A percentile compares a stretch with the other conserved stretches of the same genome.
Evolutionary conservation across 2,329 filamentous ascomycete species (phyloP).

Genomic region (Exophiala spinifera): DNA sequence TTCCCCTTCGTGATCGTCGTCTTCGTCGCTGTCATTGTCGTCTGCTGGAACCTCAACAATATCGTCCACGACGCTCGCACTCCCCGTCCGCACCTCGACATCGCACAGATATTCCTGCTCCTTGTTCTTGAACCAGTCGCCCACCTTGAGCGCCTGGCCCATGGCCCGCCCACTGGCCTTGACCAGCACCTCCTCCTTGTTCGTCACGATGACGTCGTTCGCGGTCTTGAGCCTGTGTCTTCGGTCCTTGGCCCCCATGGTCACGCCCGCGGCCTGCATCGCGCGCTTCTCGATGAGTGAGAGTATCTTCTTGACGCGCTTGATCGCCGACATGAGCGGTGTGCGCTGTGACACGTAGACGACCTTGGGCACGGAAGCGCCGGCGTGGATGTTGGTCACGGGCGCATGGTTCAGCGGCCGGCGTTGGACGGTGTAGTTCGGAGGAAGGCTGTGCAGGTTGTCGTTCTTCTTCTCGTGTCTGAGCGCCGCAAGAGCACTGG

Average conservation of each 20-base stretch:
- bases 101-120: constrained; percentile 48
- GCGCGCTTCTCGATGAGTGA: constrained; percentile 51
- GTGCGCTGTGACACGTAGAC: constrained; percentile 56
- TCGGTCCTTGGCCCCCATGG: constrained; percentile 20
- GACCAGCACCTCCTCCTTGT: constrained; percentile 51
- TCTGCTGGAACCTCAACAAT: constrained; percentile 44
- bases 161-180: constrained; percentile 62
- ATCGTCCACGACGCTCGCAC: constrained; percentile 59
- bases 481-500: constrained; percentile 20
- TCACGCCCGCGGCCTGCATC: constrained; percentile 20
- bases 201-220: constrained; percentile 34
- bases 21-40: constrained; percentile 28
- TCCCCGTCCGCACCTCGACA: constrained; percentile 55
- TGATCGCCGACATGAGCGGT: constrained; percentile 58
- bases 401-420: constrained; percentile 58
- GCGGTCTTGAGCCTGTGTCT: constrained; percentile 34
- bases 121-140: constrained; percentile 51
- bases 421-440: constrained; percentile 49
- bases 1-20: constrained; percentile 15
- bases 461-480: constrained; percentile 27
- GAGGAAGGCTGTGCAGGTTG: constrained; percentile 18
- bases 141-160: constrained; percentile 54
- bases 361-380: constrained; percentile 48
- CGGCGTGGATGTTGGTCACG: constrained; percentile 53
- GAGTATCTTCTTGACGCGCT: constrained; percentile 57